Evolutionary conservation across 495 filamentous ascomycete genomes (phyloP).

Genomic region (Apiosordaria backusii): DNA sequence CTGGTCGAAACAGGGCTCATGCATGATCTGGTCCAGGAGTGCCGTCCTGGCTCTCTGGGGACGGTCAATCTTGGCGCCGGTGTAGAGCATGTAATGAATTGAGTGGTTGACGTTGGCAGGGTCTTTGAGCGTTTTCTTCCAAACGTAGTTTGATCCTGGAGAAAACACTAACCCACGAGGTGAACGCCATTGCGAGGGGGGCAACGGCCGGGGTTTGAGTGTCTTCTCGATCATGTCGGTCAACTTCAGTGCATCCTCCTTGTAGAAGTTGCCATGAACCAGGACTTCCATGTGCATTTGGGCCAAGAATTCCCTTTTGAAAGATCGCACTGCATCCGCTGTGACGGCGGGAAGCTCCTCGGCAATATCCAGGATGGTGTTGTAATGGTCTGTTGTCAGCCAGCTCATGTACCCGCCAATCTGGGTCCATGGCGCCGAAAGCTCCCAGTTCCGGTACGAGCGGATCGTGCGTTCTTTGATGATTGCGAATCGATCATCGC

Average conservation of each 20-base stretch:
- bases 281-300: slow-evolving; percentile 87
- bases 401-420: slow-evolving; percentile 81
- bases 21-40: slow-evolving; percentile 84
- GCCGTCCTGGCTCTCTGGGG: slow-evolving; percentile 68
- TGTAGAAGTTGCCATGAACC: slow-evolving; percentile 90
- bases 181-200: slow-evolving; percentile 75
- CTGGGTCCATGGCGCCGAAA: slow-evolving; percentile 83
- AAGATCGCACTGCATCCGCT: slow-evolving; percentile 66
- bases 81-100: slow-evolving; percentile 84
- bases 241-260: slow-evolving; percentile 87
- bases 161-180: slow-evolving; percentile 74
- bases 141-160: slow-evolving; percentile 76
- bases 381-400: slow-evolving; percentile 71
- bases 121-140: slow-evolving; percentile 75
- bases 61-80: slow-evolving; percentile 69
- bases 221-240: slow-evolving; percentile 76
- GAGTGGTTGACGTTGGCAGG: slow-evolving; percentile 94
- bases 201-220: slow-evolving; percentile 71
- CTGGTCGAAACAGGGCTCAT: slow-evolving; percentile 92
- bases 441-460: slow-evolving; percentile 79
- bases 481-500: slow-evolving; percentile 80
- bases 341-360: slow-evolving; percentile 73
- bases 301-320: slow-evolving; percentile 74
- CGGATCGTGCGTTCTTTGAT: slow-evolving; percentile 82
- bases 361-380: slow-evolving; percentile 76